A percentile compares a stretch with the other conserved stretches of the same genome.
Conservation (phyloP, 306 rosid genomes). For the Cyclanthera cordifolia region DNA sequence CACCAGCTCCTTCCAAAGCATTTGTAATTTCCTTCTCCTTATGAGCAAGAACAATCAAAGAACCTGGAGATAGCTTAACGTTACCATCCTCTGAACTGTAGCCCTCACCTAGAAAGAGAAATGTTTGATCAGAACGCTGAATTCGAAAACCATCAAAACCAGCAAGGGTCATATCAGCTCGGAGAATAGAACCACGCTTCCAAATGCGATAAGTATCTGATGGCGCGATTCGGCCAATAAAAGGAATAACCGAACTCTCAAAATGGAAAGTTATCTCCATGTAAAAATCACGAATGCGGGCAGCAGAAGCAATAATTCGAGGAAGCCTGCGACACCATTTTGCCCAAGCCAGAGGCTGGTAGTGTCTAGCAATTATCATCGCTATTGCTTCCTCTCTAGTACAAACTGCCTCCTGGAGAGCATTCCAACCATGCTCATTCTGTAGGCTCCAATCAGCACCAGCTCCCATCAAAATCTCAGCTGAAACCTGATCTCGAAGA, state of each 20-base stretch:
- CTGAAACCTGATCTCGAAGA: conserved; percentile 60
- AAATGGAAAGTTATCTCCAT: conserved; percentile 97
- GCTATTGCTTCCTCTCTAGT: conserved; percentile 88
- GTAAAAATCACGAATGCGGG: conserved; percentile 91
- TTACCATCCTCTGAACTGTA: conserved; percentile 69
- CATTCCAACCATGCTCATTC: conserved; percentile 97
- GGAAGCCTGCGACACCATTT: conserved; percentile 99
- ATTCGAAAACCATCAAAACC: conserved; percentile 96
- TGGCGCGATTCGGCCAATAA: conserved; percentile 91
- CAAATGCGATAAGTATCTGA: conserved; percentile 97
- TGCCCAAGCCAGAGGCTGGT: conserved; percentile 96
- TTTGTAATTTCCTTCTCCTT: conserved; percentile 91
- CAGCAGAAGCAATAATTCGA: conserved; percentile 76
- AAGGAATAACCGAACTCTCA: conserved; percentile 97
- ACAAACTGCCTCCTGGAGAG: no score
- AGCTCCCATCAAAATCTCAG: conserved; percentile 91
- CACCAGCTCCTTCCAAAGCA: conserved; percentile 98
- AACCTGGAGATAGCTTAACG: conserved; percentile 59
- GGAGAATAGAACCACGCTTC: conserved; percentile 97
- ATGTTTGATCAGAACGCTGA: conserved; percentile 93
- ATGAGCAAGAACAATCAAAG: conserved; percentile 89
- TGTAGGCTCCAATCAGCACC: conserved; percentile 99
- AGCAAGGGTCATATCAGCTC: conserved; percentile 99
- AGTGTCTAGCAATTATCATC: conserved; percentile 77
- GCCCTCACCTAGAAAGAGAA: conserved; percentile 95